Conservation (phyloP, 2,329 filamentous ascomycete species). For the Aureobasidium sp. region DNA sequence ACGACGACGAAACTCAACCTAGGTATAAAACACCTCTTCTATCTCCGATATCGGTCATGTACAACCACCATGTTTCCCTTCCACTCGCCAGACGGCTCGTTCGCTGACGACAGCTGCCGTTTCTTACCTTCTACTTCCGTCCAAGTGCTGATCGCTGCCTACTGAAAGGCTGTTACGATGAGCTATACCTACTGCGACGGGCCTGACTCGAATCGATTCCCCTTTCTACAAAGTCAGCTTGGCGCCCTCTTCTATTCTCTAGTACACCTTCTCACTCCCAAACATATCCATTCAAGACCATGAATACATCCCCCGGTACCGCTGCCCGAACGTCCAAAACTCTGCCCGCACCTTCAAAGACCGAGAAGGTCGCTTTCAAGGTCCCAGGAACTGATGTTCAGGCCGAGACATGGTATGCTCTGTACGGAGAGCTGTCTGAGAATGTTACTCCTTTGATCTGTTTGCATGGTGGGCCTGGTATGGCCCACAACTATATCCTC, state of each 20-base stretch:
- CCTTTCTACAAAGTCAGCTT: neutral
- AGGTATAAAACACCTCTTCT: neutral
- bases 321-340: conserved; percentile 20
- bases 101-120: neutral
- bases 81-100: neutral
- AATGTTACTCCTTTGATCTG: conserved; percentile 27
- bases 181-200: neutral
- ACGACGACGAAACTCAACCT: neutral
- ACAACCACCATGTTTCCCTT: neutral
- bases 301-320: neutral
- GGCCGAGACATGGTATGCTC: conserved; percentile 33
- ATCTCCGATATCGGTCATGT: conserved; percentile 7
- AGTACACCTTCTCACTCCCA: neutral
- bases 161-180: neutral
- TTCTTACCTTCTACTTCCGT: conserved; percentile 11
- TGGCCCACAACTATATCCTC: conserved; percentile 29
- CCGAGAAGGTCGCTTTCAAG: conserved; percentile 27
- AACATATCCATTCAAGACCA: neutral
- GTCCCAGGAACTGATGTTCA: conserved; percentile 27
- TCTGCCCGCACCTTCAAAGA: conserved; percentile 21
- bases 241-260: neutral
- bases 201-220: neutral
- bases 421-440: conserved; percentile 30
- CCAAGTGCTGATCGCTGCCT: conserved; percentile 12
- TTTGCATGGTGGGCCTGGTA: conserved; percentile 42